Evolutionary conservation across 768 basidiomycete genomes (phyloP).

Genomic region (Leccinum longicurvipes): DNA sequence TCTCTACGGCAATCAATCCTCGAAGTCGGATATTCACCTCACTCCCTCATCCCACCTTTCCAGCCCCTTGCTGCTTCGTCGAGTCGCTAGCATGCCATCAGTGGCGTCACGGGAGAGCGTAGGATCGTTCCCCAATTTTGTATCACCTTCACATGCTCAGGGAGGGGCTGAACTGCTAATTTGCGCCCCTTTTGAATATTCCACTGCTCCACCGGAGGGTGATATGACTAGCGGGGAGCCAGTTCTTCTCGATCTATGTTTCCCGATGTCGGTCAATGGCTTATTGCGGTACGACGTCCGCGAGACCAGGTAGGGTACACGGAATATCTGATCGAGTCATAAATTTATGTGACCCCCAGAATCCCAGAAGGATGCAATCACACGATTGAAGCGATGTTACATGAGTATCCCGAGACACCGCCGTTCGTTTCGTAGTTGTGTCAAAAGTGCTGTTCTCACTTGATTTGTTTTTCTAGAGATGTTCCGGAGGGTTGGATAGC

Average conservation of each 20-base stretch:
- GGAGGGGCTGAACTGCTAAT: not conserved
- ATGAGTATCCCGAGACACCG: slow-evolving; percentile 11
- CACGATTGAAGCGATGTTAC: slow-evolving; percentile 13
- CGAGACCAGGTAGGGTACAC: slow-evolving; percentile 4
- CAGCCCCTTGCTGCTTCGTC: not conserved
- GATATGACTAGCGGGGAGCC: not conserved
- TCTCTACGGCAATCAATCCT: not conserved
- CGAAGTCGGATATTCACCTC: not conserved
- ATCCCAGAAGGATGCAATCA: not conserved
- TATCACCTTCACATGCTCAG: not conserved
- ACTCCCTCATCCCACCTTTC: not conserved
- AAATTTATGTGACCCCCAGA: slow-evolving; percentile 9
- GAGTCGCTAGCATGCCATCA: not conserved
- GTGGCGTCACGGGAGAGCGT: not conserved
- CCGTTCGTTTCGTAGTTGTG: slow-evolving; percentile 7
- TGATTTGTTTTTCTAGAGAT: slow-evolving; percentile 1
- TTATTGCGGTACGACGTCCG: slow-evolving; percentile 5
- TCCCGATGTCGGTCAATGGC: slow-evolving; percentile 10
- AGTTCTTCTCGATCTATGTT: not conserved
- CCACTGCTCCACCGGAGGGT: slow-evolving; percentile 3
- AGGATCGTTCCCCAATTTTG: not conserved
- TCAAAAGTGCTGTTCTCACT: not conserved
- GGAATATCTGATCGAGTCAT: not conserved
- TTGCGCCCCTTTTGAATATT: not conserved
- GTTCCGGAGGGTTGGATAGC: slow-evolving; percentile 42